Evolutionary conservation across 768 basidiomycete genomes (phyloP).

Genomic region (Tulasnella sp.): DNA sequence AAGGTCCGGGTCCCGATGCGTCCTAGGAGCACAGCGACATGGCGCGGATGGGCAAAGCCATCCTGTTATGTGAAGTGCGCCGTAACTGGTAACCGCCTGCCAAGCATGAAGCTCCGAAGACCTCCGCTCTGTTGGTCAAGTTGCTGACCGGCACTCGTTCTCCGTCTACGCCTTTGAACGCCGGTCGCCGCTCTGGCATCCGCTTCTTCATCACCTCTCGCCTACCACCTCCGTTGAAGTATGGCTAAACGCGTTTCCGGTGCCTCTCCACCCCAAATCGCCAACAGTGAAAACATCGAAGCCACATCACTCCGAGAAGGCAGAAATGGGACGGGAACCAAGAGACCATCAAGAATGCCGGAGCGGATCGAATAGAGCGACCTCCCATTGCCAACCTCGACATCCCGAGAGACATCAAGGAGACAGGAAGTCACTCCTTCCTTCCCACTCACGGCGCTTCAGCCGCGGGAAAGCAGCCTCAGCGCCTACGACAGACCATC

Average conservation of each 20-base stretch:
- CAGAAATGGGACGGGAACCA: not conserved
- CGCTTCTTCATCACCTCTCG: not conserved
- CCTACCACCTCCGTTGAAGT: not conserved
- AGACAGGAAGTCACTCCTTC: constrained; percentile 4
- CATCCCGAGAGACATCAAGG: not conserved
- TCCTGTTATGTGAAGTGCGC: not conserved
- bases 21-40: not conserved
- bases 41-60: constrained; percentile 1
- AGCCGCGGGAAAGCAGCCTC: not conserved
- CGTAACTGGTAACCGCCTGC: not conserved
- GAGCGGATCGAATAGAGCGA: not conserved
- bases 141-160: not conserved
- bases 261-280: not conserved
- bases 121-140: not conserved
- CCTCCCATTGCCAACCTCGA: constrained; percentile 3
- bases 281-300: not conserved
- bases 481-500: not conserved
- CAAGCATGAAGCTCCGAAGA: constrained; percentile 3
- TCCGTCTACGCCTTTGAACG: constrained; percentile 11
- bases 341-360: not conserved
- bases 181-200: not conserved
- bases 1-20: not conserved
- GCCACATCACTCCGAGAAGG: not conserved
- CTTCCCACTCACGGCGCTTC: not conserved
- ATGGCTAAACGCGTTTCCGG: constrained; percentile 1